Base-by-base conservation (phyloP, 129 eudicot species). In the Lactuca sativa region DNA sequence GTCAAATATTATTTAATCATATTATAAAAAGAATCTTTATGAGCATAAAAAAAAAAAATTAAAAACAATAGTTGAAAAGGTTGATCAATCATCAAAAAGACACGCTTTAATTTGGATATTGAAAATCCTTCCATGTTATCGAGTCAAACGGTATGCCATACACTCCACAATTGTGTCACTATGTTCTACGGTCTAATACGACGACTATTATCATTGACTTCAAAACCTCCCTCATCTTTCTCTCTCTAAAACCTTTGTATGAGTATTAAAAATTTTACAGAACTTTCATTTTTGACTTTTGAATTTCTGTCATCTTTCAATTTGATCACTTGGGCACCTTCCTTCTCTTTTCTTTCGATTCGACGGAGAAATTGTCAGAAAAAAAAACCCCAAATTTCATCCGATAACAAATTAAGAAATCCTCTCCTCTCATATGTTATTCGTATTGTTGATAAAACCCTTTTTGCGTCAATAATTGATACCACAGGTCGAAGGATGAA, bases 181-280 rank as follows among this genome's bases (percentile, higher is more conserved):
- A 21, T 59, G 18, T 69, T 76, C 81, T 57, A 51, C 75, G 75
- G 81, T 76, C 81, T 53, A 69, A 53, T 76, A 33, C 70, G 81
- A 76, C 81, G 75, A 69, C 81, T 62, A 69, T 18, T 51, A 0
- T 12, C 12, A 59, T 75, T 75, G 79, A 75, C 79, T 75, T 75
- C 74, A 58, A 76, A 37, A 25, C 30, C 44, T 25, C 41, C 30
- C 44, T 25, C 41, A 13, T 67, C 75, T 21, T 36, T 59, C 66
- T 72, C 56, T 72, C 77, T 72, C 70, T 72, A 61, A 47, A 59
- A 15, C 7, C 48, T 47, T 16, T 44, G 37, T 71, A 48, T 31
- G 17, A 30, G 36, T 70, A 47, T 6, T 21, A 17, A n/a, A 13
- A 11, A 7, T 25, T 57, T 13, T 55, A 43, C 12, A 47, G 40